Conservation (phyloP, 768 basidiomycete species). For the Mrakia gelida region DNA sequence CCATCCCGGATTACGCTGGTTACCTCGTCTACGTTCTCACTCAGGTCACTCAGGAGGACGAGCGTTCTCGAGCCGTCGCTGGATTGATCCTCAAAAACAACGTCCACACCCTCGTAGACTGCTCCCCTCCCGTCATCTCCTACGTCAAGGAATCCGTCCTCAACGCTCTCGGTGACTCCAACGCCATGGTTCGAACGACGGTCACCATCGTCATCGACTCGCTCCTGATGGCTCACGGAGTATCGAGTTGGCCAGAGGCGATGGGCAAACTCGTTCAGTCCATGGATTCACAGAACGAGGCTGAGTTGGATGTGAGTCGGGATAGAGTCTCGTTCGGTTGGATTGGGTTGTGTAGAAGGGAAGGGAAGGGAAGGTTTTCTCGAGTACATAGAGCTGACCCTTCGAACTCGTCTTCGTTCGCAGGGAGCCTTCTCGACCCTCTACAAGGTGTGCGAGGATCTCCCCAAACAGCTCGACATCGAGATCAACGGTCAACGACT, state of each 20-base stretch:
- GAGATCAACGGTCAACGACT: slow-evolving; percentile 89
- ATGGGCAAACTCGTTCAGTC: slow-evolving; percentile 75
- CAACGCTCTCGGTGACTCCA: slow-evolving; percentile 59
- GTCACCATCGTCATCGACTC: slow-evolving; percentile 89
- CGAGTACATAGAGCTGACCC: neutral
- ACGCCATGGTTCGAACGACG: slow-evolving; percentile 86
- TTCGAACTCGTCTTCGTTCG: slow-evolving; percentile 21
- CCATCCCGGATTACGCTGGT: slow-evolving; percentile 86
- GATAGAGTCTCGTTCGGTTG: neutral
- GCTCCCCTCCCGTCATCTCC: slow-evolving; percentile 57
- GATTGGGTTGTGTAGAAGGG: no score
- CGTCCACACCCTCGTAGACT: slow-evolving; percentile 65
- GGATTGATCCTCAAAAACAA: slow-evolving; percentile 98
- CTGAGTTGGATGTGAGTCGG: slow-evolving; percentile 76
- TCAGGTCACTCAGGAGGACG: slow-evolving; percentile 67
- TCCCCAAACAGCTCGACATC: slow-evolving; percentile 88
- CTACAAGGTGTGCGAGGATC: slow-evolving; percentile 94
- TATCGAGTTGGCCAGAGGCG: slow-evolving; percentile 92
- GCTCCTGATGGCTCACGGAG: slow-evolving; percentile 80
- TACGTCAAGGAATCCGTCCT: slow-evolving; percentile 49
- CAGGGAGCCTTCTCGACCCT: slow-evolving; percentile 90
- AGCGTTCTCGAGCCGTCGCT: slow-evolving; percentile 89
- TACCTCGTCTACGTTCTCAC: slow-evolving; percentile 94
- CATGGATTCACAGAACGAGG: slow-evolving; percentile 68
- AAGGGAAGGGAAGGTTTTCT: no score